phyloP scores from a whole-genome alignment of 768 basidiomycete species.

The Xerocomus brunneocitrinus region DNA sequence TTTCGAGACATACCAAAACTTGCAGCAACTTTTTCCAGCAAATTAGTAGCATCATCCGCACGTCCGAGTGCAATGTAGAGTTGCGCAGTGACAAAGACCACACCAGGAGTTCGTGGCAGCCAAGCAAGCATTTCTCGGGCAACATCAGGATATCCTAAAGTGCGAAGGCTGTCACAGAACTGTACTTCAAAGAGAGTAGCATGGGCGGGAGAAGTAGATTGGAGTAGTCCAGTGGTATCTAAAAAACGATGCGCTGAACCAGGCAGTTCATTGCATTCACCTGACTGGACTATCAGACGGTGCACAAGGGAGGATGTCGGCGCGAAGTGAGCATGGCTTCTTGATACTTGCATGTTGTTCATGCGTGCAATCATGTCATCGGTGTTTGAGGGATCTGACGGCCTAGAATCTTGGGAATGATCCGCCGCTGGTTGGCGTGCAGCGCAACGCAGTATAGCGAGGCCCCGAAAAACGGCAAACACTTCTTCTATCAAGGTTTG shows the following conservation, averaged over 20 bases:
- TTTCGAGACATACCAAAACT: slow-evolving; percentile 57
- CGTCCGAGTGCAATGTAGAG: slow-evolving; percentile 63
- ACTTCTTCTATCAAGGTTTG: slow-evolving; percentile 64
- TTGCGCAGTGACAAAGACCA: slow-evolving; percentile 67
- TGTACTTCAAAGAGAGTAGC: slow-evolving; percentile 64
- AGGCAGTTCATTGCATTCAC: slow-evolving; percentile 47
- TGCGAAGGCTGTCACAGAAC: slow-evolving; percentile 67
- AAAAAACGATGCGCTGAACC: slow-evolving; percentile 68
- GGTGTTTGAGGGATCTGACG: slow-evolving; percentile 37
- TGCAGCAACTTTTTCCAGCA: slow-evolving; percentile 71
- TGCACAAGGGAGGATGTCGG: slow-evolving; percentile 63
- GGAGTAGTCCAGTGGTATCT: slow-evolving; percentile 59
- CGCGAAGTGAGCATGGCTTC: slow-evolving; percentile 39
- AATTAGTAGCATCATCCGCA: slow-evolving; percentile 64
- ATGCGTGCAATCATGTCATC: slow-evolving; percentile 63
- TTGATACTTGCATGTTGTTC: slow-evolving; percentile 71
- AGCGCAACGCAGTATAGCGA: slow-evolving; percentile 64
- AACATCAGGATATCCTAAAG: slow-evolving; percentile 56
- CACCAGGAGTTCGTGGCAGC: slow-evolving; percentile 75
- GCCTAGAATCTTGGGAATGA: slow-evolving; percentile 26
- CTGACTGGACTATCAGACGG: slow-evolving; percentile 52
- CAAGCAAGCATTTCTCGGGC: slow-evolving; percentile 66
- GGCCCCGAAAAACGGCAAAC: slow-evolving; percentile 75
- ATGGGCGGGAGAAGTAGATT: slow-evolving; percentile 62
- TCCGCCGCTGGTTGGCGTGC: slow-evolving; percentile 54